Conservation (phyloP, 495 filamentous ascomycete species). For the Penicillium manginii region DNA sequence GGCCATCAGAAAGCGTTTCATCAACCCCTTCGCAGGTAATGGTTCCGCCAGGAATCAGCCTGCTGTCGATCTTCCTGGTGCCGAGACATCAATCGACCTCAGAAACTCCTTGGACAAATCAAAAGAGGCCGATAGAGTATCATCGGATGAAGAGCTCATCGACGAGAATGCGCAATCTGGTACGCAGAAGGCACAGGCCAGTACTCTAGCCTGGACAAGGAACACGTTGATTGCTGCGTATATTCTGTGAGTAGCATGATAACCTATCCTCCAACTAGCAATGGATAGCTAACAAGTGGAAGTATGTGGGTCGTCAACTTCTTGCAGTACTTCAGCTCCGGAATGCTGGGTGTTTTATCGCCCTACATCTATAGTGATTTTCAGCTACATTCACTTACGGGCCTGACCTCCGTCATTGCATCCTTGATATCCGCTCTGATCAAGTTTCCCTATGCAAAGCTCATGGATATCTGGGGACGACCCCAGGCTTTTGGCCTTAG, state of each 20-base stretch:
- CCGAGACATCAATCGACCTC: slow-evolving; percentile 1
- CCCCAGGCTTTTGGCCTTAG: slow-evolving; percentile 50
- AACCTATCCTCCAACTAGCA: background rate
- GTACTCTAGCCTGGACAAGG: slow-evolving; percentile 29
- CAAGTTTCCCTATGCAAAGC: slow-evolving; percentile 65
- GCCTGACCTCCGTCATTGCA: slow-evolving; percentile 33
- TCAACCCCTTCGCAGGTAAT: slow-evolving; percentile 11
- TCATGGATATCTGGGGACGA: slow-evolving; percentile 67
- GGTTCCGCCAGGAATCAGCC: background rate
- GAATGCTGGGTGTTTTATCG: slow-evolving; percentile 16
- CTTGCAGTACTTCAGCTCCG: slow-evolving; percentile 10
- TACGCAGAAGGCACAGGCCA: slow-evolving; percentile 16
- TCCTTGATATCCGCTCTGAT: slow-evolving; percentile 59
- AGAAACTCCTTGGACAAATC: slow-evolving; percentile 2
- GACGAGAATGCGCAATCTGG: slow-evolving; percentile 13
- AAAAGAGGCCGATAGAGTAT: slow-evolving; percentile 1
- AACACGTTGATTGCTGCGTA: slow-evolving; percentile 28
- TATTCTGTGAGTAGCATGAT: slow-evolving; percentile 18
- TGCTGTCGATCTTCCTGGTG: background rate
- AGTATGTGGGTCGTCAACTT: slow-evolving; percentile 32
- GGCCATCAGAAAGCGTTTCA: slow-evolving; percentile 17
- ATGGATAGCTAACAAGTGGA: background rate
- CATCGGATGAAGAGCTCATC: background rate
- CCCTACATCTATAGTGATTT: slow-evolving; percentile 38
- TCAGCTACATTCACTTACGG: slow-evolving; percentile 33